A percentile compares a stretch with the other conserved stretches of the same genome.
Evolutionary conservation across 1,284 basidiomycete species (phyloP).

Genomic region (Ceratobasidium sp.): DNA sequence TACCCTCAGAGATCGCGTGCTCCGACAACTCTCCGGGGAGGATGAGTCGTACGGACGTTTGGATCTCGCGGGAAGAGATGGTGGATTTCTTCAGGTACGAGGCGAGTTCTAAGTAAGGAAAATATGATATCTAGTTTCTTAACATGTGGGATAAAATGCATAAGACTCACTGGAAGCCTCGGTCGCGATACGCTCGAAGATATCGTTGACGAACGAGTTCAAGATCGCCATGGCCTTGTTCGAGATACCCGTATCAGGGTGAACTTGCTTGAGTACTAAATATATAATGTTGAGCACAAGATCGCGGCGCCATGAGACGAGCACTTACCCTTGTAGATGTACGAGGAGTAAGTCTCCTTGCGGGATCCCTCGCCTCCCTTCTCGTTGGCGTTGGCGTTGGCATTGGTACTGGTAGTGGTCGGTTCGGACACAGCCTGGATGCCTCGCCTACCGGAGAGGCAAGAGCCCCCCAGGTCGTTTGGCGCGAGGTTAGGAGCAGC

Average conservation of each 20-base stretch:
- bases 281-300: slow-evolving; percentile 3
- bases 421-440: not conserved
- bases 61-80: slow-evolving; percentile 93
- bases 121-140: not conserved
- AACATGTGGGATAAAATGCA: not conserved
- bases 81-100: slow-evolving; percentile 94
- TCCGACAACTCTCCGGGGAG: slow-evolving; percentile 88
- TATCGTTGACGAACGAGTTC: slow-evolving; percentile 91
- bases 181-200: slow-evolving; percentile 92
- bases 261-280: slow-evolving; percentile 87
- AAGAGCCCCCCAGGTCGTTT: no score
- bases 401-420: slow-evolving; percentile 17
- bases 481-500: no score
- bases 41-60: slow-evolving; percentile 90
- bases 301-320: slow-evolving; percentile 39
- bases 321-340: slow-evolving; percentile 88
- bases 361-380: slow-evolving; percentile 89
- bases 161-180: slow-evolving; percentile 74
- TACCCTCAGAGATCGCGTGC: slow-evolving; percentile 81
- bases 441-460: no score
- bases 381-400: slow-evolving; percentile 69
- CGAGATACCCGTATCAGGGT: slow-evolving; percentile 96
- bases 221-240: slow-evolving; percentile 97
- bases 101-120: slow-evolving; percentile 68
- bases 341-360: slow-evolving; percentile 93